Percentiles rank a stretch among this genome's conserved stretches.
These are phyloP conservation scores for Umbelopsis sp. DNA, from an alignment of 371 early-diverging fungal species.

Conservation along the genomic window DNA sequence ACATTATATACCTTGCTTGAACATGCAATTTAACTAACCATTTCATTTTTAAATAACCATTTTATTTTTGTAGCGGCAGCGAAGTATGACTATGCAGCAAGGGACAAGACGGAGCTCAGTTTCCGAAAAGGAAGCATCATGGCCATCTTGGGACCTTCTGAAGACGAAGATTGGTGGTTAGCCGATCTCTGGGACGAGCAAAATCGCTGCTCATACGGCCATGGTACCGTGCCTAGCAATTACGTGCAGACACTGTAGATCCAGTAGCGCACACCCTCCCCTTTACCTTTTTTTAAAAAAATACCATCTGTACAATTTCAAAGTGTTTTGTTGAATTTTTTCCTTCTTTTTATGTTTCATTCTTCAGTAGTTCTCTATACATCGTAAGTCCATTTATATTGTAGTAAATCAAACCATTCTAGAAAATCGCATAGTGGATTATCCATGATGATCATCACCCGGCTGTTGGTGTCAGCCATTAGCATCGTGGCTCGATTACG, in stretches of 20 bases:
- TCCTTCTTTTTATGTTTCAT: background rate
- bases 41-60: background rate
- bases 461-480: no score
- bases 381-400: background rate
- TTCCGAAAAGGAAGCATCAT: conserved; percentile 31
- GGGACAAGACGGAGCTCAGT: conserved; percentile 34
- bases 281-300: background rate
- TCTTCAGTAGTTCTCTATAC: background rate
- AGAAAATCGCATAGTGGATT: background rate
- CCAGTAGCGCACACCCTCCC: background rate
- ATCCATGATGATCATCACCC: no score
- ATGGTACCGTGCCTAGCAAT: conserved; percentile 37
- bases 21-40: background rate
- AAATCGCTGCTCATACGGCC: conserved; percentile 22
- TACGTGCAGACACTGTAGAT: conserved; percentile 22
- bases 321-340: no score
- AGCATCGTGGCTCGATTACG: background rate
- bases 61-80: conserved; percentile 33
- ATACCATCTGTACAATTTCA: background rate
- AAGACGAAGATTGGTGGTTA: conserved; percentile 32
- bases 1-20: background rate
- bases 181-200: conserved; percentile 34
- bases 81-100: conserved; percentile 38
- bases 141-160: conserved; percentile 26
- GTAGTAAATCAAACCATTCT: background rate